Conservation (phyloP, 1,139 yeast genomes). For the Geotrichum macrosporum region DNA sequence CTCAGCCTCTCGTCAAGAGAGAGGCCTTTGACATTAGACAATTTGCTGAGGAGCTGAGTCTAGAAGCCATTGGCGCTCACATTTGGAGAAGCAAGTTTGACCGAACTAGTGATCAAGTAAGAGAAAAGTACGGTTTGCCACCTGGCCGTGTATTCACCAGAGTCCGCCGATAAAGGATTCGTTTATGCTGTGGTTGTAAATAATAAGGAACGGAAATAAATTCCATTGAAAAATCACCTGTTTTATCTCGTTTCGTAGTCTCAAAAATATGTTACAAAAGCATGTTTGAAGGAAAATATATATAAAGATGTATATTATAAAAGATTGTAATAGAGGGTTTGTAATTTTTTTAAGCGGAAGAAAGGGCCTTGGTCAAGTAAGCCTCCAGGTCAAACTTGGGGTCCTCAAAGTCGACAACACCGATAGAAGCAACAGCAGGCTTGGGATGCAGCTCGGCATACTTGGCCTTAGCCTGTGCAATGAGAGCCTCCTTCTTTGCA, state of each 20-base stretch:
- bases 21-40: slow-evolving; percentile 65
- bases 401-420: slow-evolving; percentile 65
- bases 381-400: slow-evolving; percentile 80
- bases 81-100: slow-evolving; percentile 88
- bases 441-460: slow-evolving; percentile 66
- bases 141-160: slow-evolving; percentile 58
- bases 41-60: slow-evolving; percentile 52
- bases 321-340: too few species aligned
- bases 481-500: slow-evolving; percentile 67
- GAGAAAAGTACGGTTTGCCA: slow-evolving; percentile 67
- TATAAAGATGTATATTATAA: too few species aligned
- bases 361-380: slow-evolving; percentile 36
- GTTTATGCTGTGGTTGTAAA: slow-evolving; percentile 2
- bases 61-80: slow-evolving; percentile 84
- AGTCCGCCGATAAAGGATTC: slow-evolving; percentile 16
- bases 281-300: neutral
- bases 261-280: slow-evolving; percentile 1
- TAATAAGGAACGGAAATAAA: too few species aligned
- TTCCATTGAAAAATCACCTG: too few species aligned
- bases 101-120: slow-evolving; percentile 60
- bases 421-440: slow-evolving; percentile 36
- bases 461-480: slow-evolving; percentile 83
- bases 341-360: too few species aligned
- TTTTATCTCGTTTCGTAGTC: too few species aligned
- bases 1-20: slow-evolving; percentile 35